Evolutionary conservation across 768 basidiomycete genomes (phyloP).

Genomic region (Trametes maxima): DNA sequence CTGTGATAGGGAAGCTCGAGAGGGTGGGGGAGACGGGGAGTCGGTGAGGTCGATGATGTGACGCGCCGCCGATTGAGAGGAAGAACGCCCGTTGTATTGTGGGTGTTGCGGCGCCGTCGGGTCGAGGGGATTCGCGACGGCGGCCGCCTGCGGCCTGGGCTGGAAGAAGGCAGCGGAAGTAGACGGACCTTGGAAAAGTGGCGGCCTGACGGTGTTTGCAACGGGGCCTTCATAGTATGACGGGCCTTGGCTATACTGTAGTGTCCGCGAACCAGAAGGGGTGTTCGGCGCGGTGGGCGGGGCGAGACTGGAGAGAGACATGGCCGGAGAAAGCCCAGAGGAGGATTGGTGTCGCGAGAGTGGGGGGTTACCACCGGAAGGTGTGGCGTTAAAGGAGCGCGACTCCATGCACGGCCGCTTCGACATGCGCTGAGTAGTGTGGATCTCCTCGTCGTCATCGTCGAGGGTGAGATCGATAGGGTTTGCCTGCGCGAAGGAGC

Average conservation of each 20-base stretch:
- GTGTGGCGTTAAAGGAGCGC: conserved; percentile 28
- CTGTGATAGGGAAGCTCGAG: conserved; percentile 21
- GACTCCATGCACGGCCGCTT: conserved; percentile 25
- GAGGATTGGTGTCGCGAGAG: conserved; percentile 23
- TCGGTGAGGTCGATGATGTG: conserved; percentile 74
- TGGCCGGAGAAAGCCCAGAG: conserved; percentile 33
- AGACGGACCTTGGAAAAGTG: conserved; percentile 53
- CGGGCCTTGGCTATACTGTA: background rate
- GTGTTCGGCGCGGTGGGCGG: conserved; percentile 15
- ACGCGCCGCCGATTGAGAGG: conserved; percentile 28
- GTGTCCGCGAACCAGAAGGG: conserved; percentile 1
- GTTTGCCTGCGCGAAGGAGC: conserved; percentile 46
- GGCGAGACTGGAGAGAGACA: conserved; percentile 31
- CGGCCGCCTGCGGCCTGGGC: conserved; percentile 14
- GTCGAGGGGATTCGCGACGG: conserved; percentile 9
- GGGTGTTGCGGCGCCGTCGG: background rate
- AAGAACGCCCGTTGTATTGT: conserved; percentile 14
- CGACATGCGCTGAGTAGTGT: conserved; percentile 22
- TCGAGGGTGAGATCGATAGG: conserved; percentile 75
- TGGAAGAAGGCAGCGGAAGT: conserved; percentile 38
- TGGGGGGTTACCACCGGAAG: conserved; percentile 7
- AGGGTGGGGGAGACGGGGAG: conserved; percentile 33
- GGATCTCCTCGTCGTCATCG: conserved; percentile 55
- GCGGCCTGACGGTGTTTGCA: conserved; percentile 43
- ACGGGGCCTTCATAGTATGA: conserved; percentile 13